Conservation (phyloP, 1,284 basidiomycete species). For the Sporisorium reilianum region DNA sequence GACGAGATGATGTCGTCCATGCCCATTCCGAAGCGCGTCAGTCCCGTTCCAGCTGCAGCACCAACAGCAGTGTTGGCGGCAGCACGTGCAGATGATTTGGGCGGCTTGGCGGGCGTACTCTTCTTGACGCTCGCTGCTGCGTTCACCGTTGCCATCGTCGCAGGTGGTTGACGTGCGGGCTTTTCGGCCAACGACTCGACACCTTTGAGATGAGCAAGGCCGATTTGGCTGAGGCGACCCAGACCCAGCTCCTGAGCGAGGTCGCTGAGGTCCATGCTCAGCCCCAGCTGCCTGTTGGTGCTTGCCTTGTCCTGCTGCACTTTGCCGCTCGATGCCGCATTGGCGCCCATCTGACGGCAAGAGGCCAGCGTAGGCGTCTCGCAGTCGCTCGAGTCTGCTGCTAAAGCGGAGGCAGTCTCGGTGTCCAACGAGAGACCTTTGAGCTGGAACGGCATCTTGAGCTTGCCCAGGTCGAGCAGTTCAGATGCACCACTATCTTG, state of each 20-base stretch:
- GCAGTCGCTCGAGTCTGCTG: constrained; percentile 47
- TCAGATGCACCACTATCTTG: not conserved
- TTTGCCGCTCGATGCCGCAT: constrained; percentile 1
- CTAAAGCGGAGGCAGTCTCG: not conserved
- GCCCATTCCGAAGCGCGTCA: constrained; percentile 22
- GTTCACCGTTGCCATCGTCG: constrained; percentile 4
- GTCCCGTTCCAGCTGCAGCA: constrained; percentile 14
- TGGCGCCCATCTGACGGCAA: constrained; percentile 36
- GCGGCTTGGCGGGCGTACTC: constrained; percentile 42
- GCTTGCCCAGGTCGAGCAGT: constrained; percentile 13
- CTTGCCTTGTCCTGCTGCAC: constrained; percentile 10
- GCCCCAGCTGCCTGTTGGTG: constrained; percentile 34
- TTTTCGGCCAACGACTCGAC: constrained; percentile 31
- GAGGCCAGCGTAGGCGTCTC: constrained; percentile 53
- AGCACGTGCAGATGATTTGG: constrained; percentile 45
- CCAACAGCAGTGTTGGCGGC: not conserved
- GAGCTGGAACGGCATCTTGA: constrained; percentile 45
- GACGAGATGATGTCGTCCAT: constrained; percentile 37
- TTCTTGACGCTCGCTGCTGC: constrained; percentile 8
- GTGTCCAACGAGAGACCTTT: constrained; percentile 11
- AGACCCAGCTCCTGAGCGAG: constrained; percentile 52
- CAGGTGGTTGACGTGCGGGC: constrained; percentile 4
- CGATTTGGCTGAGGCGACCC: constrained; percentile 52
- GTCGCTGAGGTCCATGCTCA: constrained; percentile 53
- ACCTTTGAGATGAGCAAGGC: constrained; percentile 35